These are phyloP conservation scores for Papiliotrema laurentii DNA, from an alignment of 1,284 basidiomycete species.

Conservation along the genomic window DNA sequence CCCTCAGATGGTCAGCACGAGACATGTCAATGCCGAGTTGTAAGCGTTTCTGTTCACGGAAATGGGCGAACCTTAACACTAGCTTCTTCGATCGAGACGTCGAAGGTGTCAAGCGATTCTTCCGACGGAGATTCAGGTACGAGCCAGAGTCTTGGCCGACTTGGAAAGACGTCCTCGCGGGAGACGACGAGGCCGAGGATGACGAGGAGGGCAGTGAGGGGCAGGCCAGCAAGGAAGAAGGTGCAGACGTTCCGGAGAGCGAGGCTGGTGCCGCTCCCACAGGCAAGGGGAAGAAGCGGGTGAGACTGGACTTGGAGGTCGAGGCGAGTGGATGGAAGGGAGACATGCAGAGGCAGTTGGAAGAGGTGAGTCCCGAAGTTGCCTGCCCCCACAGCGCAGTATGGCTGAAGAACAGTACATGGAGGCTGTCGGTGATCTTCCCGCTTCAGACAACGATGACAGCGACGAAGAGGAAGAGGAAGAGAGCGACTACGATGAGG, in stretches of 20 bases:
- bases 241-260: neutral
- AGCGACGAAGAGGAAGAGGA: slow-evolving; percentile 34
- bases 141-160: slow-evolving; percentile 83
- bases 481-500: slow-evolving; percentile 41
- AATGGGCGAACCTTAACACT: neutral
- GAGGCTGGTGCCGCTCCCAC: neutral
- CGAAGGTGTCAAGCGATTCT: slow-evolving; percentile 91
- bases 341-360: slow-evolving; percentile 72
- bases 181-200: slow-evolving; percentile 50
- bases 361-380: slow-evolving; percentile 59
- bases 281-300: slow-evolving; percentile 1
- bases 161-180: slow-evolving; percentile 63
- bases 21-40: slow-evolving; percentile 96
- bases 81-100: slow-evolving; percentile 99
- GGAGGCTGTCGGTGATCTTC: slow-evolving; percentile 46
- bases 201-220: slow-evolving; percentile 10
- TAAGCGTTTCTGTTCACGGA: slow-evolving; percentile 48
- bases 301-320: slow-evolving; percentile 80
- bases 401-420: slow-evolving; percentile 64
- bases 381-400: slow-evolving; percentile 1
- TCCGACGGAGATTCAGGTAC: slow-evolving; percentile 85
- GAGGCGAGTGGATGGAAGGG: slow-evolving; percentile 86
- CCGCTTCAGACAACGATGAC: slow-evolving; percentile 31
- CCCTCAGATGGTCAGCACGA: slow-evolving; percentile 98
- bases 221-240: slow-evolving; percentile 3